Base-by-base conservation (phyloP, 352 stramenopile genomes). In the Phytophthora sojae region DNA sequence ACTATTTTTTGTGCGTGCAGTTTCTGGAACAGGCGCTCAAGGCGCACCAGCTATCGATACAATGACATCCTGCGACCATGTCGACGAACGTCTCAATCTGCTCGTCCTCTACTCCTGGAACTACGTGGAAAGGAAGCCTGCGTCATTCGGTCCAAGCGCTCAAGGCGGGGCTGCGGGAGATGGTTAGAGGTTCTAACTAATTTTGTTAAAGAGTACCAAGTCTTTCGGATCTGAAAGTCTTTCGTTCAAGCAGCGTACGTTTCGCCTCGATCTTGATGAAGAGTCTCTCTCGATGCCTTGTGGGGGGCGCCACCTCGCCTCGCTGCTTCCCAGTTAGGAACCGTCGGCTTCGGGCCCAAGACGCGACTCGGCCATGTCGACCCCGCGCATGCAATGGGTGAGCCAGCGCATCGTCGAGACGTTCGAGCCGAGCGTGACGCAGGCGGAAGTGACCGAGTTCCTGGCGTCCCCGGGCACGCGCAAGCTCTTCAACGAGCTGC, bases 381-480 rank as follows among this genome's bases (percentile, higher is more conserved):
- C 68, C 44, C 64, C 82, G 50, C 89, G 89, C 50, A 94, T 95
- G 85, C 88, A 95, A 71, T 96, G 89, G 89, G 78, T 91, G 47
- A 83, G 73, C 5, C 80, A 88, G 72, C 89, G 89, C 56, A 82
- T 96, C 49, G 52, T 90, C 30, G 89, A 96, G 73, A 83, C 85
- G 17, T 96, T 96, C 62, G 89, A 95, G 71, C 81, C 89, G 17
- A 64, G 69, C 12, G 83, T 94, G 67, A 79, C 80, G 7, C 44
- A 59, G 35, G 26, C 37, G 8, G 86, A 96, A 12, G 77, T 91
- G 50, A 79, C 57, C 61, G 88, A 95, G 35, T 95, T 96, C 58
- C 74, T 96, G 23, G 62, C 70, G 3, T 73, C 73, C n/a, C 23
- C 69, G 1, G 54, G 50, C 9, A 85, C 92, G 3, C 85, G 83